Conservation (phyloP, 371 early-diverging fungal genomes). For the Mucor indicus region DNA sequence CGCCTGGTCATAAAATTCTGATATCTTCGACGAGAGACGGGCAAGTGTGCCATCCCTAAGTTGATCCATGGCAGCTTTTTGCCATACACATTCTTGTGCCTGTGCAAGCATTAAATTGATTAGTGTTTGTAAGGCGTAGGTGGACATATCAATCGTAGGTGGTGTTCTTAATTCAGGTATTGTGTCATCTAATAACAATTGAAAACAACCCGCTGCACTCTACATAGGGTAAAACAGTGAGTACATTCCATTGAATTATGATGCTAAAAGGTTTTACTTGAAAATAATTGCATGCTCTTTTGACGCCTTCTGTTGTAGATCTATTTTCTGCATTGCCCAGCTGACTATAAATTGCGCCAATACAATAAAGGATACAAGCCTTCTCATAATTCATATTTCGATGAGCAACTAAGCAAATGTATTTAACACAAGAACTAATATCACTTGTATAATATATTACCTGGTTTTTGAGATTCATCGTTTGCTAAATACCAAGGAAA, state of each 20-base stretch:
- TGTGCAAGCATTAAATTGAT: constrained; percentile 81
- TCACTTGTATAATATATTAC: constrained; percentile 8
- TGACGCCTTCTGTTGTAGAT: constrained; percentile 71
- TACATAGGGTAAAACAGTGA: constrained; percentile 12
- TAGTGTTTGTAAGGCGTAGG: constrained; percentile 60
- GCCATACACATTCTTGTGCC: constrained; percentile 90
- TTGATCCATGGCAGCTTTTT: constrained; percentile 76
- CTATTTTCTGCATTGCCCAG: constrained; percentile 69
- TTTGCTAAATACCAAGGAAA: constrained; percentile 67
- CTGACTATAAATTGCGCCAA: constrained; percentile 82
- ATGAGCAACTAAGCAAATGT: constrained; percentile 34
- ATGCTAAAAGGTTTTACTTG: constrained; percentile 54
- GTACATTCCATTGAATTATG: neutral
- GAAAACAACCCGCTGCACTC: constrained; percentile 83
- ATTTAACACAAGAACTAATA: neutral
- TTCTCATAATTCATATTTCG: constrained; percentile 81
- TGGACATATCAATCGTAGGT: constrained; percentile 57
- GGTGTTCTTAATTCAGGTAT: constrained; percentile 55
- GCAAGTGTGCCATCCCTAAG: constrained; percentile 77
- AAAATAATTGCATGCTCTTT: constrained; percentile 74
- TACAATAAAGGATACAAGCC: constrained; percentile 79
- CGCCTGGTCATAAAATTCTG: constrained; percentile 70
- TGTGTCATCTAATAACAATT: constrained; percentile 54
- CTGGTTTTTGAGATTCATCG: constrained; percentile 25
- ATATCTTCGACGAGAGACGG: constrained; percentile 72